phyloP scores from a whole-genome alignment of 306 rosid genomes.

The Dalbergia cochinchinensis region DNA sequence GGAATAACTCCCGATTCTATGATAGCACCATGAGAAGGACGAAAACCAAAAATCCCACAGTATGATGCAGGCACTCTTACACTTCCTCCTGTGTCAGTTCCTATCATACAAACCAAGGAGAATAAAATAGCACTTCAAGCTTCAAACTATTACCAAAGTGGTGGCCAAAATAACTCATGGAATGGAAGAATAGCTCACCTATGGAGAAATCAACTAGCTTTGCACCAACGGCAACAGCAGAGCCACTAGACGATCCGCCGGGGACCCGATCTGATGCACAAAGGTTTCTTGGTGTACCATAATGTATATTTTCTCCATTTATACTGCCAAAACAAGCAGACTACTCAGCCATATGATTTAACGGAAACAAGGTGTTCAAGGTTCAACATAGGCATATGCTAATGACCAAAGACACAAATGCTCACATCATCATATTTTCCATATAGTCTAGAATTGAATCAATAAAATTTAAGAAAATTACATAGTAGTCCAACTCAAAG shows the following conservation, averaged over 20 bases:
- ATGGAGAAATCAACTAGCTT: constrained; percentile 85
- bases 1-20: constrained; percentile 78
- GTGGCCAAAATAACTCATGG: neutral
- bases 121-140: constrained; percentile 1
- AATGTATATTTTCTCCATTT: constrained; percentile 60
- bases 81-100: constrained; percentile 97
- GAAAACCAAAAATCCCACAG: constrained; percentile 92
- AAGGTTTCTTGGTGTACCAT: constrained; percentile 65
- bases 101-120: constrained; percentile 46
- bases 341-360: constrained; percentile 5
- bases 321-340: constrained; percentile 49
- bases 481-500: neutral
- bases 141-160: constrained; percentile 33
- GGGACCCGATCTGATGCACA: constrained; percentile 60
- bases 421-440: constrained; percentile 9
- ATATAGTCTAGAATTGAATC: neutral
- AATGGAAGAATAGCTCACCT: constrained; percentile 56
- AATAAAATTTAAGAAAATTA: neutral
- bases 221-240: constrained; percentile 83
- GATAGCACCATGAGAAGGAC: constrained; percentile 83
- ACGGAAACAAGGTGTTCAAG: neutral
- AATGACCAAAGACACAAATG: constrained; percentile 12
- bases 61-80: constrained; percentile 91
- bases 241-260: constrained; percentile 70
- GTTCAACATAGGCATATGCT: constrained; percentile 18